Percentiles rank a stretch among this genome's conserved stretches.
phyloP scores from a whole-genome alignment of 2,329 filamentous ascomycete species.

The Arthrobotrys musiformis region DNA sequence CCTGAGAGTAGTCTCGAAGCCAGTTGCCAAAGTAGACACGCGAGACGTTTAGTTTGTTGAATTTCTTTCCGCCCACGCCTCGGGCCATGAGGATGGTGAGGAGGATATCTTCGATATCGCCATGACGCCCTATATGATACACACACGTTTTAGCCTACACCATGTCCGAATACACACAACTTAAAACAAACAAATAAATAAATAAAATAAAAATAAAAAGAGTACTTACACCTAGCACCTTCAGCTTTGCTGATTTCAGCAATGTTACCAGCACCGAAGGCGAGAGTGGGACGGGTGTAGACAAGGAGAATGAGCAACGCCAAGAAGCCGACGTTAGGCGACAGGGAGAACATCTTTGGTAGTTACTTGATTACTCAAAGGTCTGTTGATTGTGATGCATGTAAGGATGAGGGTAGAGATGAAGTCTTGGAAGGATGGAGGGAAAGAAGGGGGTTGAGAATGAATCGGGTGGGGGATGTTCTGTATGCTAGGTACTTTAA shows the following conservation, averaged over 20 bases:
- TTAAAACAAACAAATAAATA: too few species aligned
- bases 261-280: slow-evolving; percentile 91
- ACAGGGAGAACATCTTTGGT: slow-evolving; percentile 34
- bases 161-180: too few species aligned
- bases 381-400: background rate
- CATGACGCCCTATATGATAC: slow-evolving; percentile 74
- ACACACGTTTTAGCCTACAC: too few species aligned
- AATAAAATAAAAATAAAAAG: too few species aligned
- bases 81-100: slow-evolving; percentile 75
- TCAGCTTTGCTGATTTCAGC: slow-evolving; percentile 82
- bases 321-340: slow-evolving; percentile 62
- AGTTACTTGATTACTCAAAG: background rate
- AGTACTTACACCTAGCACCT: slow-evolving; percentile 77
- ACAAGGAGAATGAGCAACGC: slow-evolving; percentile 72
- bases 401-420: background rate
- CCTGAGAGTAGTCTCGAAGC: slow-evolving; percentile 92
- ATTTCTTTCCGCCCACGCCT: slow-evolving; percentile 77
- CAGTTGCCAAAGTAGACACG: slow-evolving; percentile 97
- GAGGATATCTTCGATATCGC: slow-evolving; percentile 91
- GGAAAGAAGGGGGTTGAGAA: background rate
- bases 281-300: slow-evolving; percentile 75
- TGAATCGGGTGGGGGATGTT: slow-evolving; percentile 6
- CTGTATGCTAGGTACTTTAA: too few species aligned
- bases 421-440: background rate
- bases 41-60: slow-evolving; percentile 86